Base-by-base conservation (phyloP, 108 stramenopile species). In the Craspedostauros australis region DNA sequence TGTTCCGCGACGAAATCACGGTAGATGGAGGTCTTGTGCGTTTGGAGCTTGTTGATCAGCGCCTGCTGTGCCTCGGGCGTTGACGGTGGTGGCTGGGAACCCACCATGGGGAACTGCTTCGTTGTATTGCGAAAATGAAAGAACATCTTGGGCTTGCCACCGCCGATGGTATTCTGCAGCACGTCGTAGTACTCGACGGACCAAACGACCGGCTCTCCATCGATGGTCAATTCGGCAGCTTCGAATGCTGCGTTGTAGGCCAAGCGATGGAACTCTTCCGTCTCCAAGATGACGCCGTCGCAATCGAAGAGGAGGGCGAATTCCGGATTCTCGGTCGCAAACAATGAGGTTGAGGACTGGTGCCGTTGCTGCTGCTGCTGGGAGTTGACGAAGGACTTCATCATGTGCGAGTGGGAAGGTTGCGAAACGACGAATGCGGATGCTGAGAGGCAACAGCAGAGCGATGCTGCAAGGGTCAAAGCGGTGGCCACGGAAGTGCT, bases 221-320 rank as follows among this genome's bases (percentile, higher is more conserved):
- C 75, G 41, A 87, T 77, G 8, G 64, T 62, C 5, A 89, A 60
- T 21, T 72, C 68, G 39, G 72, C 76, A 16, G 69, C 86, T 18
- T 60, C 40, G 62, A 93, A 95, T 16, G 89, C 93, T 12, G 58
- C 72, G 61, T 91, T 91, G 80, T 95, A 95, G 2, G 93, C 89
- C 5, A 73, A 53, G n/a, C 89, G 73, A 73, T 95, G 93, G 26
- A 95, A 68, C 51, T 89, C 86, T 65, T 95, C 94, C 3, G 94
- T 95, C 64, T 89, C 88, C 46, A 95, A 76, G 49, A 95, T 89
- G 26, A 95, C 94, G 21, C 94, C 94, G 52, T 95, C 94, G 54
- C 94, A 95, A 57, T 95, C 94, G 64, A 95, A 95, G 37, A 95
- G 43, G 11, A 95, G 59, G 8, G 82, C 90, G 44, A 53, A 83